Evolutionary conservation across 176 grass and related monocot genomes (phyloP), one percentile per base, ranked within the genome.

Genomic region (Triticum urartu): DNA sequence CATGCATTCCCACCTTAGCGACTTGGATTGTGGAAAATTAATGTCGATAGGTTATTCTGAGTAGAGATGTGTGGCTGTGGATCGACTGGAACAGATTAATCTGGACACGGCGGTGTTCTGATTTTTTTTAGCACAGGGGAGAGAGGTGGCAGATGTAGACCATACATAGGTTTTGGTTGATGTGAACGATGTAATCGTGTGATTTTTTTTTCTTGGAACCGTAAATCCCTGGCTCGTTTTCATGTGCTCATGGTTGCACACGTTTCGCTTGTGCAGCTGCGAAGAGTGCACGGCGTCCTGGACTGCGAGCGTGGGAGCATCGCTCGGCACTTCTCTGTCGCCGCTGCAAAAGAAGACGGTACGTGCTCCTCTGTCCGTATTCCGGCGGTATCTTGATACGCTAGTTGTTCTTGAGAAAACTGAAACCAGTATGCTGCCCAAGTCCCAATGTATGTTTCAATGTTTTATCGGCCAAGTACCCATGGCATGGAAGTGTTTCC

Each of bases 251-350:
- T 38, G 13, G 3, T 26, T 74, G 14, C 77, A 5, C 21, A 3
- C 1, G 1, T 64, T 81, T 71, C 7, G 40, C 43, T 65, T 86
- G 5, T 81, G 74, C 86, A 95, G 93, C 72, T 90, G 87, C 89
- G 26, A 63, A 92, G 79, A 58, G 83, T 81, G 72, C 88, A 84
- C 6, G 79, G 64, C 72, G 25, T 90, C 85, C 59, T 92, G 59
- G 66, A 83, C 43, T 26, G 56, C 28, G 83, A 89, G 69, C 87
- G 77, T 61, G 67, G 67, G 86, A 77, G 64, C 71, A 40, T 91
- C 52, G 89, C 71, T 13, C 80, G 86, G 9, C 82, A 85, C 85
- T 87, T 85, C 64, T 94, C 92, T 18, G 80, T 72, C 42, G 80
- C 42, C 42, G 40, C 77, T 80, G 77, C 42, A 14, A 89, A 75